Conservation (phyloP, 2,329 filamentous ascomycete species). For the Neonectria coccinea region DNA sequence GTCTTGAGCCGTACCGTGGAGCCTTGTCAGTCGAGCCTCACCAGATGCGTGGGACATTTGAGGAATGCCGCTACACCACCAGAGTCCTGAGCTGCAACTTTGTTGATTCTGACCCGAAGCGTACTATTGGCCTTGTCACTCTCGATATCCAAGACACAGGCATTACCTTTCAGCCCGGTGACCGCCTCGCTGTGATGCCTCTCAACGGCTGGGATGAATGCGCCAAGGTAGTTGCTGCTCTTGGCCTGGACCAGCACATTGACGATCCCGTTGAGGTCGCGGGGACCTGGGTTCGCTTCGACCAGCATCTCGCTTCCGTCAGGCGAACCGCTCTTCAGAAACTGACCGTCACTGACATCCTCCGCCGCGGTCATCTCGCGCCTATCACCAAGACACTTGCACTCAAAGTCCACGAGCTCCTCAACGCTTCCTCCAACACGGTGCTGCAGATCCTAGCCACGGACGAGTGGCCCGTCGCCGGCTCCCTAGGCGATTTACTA, state of each 20-base stretch:
- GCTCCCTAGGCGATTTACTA: constrained; percentile 62
- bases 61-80: constrained; percentile 64
- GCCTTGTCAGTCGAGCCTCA: constrained; percentile 61
- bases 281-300: constrained; percentile 60
- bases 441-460: constrained; percentile 62
- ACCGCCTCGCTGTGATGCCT: constrained; percentile 66
- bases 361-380: constrained; percentile 63
- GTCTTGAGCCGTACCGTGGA: constrained; percentile 53
- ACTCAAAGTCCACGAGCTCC: constrained; percentile 60
- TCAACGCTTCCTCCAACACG: constrained; percentile 62
- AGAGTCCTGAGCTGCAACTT: constrained; percentile 58
- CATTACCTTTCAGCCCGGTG: constrained; percentile 65
- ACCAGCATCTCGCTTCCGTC: constrained; percentile 58
- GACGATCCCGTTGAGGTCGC: constrained; percentile 55
- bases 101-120: constrained; percentile 59
- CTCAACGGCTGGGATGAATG: constrained; percentile 67
- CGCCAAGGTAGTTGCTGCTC: constrained; percentile 64
- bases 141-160: constrained; percentile 65
- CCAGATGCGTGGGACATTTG: constrained; percentile 66
- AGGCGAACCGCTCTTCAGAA: constrained; percentile 42
- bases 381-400: constrained; percentile 65
- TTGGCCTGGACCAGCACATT: constrained; percentile 61
- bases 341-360: constrained; percentile 61
- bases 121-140: constrained; percentile 62
- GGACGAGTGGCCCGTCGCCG: constrained; percentile 64